Conservation (phyloP, 2,329 filamentous ascomycete species). For the Bipolaris oryzae region DNA sequence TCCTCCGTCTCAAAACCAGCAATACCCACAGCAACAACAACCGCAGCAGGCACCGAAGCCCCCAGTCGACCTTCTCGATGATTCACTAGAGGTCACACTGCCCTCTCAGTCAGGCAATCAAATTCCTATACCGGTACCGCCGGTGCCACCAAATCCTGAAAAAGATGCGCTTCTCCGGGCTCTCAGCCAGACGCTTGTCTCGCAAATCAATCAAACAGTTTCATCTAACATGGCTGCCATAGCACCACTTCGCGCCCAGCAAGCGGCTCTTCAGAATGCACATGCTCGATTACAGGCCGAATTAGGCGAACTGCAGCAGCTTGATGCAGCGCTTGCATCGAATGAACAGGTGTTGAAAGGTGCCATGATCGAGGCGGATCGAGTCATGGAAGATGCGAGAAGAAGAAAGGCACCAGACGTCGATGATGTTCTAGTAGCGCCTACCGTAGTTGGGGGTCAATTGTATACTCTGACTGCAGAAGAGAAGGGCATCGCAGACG, state of each 20-base stretch:
- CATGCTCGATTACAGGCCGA: constrained; percentile 75
- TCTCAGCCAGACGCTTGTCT: constrained; percentile 71
- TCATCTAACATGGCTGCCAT: constrained; percentile 76
- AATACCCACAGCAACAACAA: constrained; percentile 18
- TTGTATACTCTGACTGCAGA: constrained; percentile 88
- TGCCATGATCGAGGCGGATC: constrained; percentile 78
- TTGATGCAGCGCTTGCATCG: constrained; percentile 72
- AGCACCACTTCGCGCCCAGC: constrained; percentile 77
- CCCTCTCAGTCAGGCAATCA: constrained; percentile 57
- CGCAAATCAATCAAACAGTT: constrained; percentile 71
- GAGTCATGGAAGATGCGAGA: constrained; percentile 74
- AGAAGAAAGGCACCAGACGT: constrained; percentile 74
- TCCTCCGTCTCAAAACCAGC: constrained; percentile 23
- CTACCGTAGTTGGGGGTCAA: constrained; percentile 91
- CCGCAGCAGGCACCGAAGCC: constrained; percentile 40
- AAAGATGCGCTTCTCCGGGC: constrained; percentile 85
- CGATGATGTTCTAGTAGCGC: constrained; percentile 90
- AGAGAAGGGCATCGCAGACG: constrained; percentile 83
- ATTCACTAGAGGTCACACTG: constrained; percentile 65
- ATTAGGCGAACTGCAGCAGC: constrained; percentile 70
- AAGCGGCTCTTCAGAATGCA: constrained; percentile 74
- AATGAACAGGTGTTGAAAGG: constrained; percentile 82
- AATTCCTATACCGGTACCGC: constrained; percentile 69
- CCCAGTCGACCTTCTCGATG: constrained; percentile 63
- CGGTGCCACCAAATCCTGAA: constrained; percentile 93